Percentiles rank a stretch among this genome's conserved stretches.
phyloP scores from a whole-genome alignment of 2,329 filamentous ascomycete species.

The Phialophora expanda region DNA sequence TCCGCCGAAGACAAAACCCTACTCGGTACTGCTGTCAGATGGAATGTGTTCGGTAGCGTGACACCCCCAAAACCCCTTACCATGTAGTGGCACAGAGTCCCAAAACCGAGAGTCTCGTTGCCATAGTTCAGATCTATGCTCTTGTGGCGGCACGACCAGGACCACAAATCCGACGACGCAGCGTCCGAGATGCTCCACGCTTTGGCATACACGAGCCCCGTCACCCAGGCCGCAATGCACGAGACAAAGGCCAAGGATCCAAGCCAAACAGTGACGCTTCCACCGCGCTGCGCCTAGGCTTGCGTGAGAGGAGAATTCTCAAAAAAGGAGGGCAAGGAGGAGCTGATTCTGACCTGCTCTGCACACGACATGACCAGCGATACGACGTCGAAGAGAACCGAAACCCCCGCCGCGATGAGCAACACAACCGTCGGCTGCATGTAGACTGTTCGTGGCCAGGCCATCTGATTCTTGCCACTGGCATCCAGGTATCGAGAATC shows the following conservation, averaged over 20 bases:
- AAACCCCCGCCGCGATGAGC: slow-evolving; percentile 3
- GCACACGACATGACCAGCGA: slow-evolving; percentile 13
- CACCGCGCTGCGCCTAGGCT: background rate
- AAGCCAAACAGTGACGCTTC: background rate
- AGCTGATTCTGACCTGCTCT: slow-evolving; percentile 2
- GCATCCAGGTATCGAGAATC: slow-evolving; percentile 12
- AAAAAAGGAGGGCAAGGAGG: background rate
- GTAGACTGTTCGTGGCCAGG: slow-evolving; percentile 10
- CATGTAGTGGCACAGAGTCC: slow-evolving; percentile 16
- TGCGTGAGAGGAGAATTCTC: background rate
- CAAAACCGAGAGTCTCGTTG: slow-evolving; percentile 10
- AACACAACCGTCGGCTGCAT: slow-evolving; percentile 16
- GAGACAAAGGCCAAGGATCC: slow-evolving; percentile 1
- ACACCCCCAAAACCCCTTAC: background rate
- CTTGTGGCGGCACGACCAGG: slow-evolving; percentile 11
- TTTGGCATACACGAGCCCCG: slow-evolving; percentile 11
- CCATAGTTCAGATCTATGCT: slow-evolving; percentile 13
- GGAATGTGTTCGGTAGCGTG: background rate
- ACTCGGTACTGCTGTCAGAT: background rate
- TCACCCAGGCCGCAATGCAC: slow-evolving; percentile 9
- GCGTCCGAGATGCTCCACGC: background rate
- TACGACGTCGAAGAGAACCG: slow-evolving; percentile 5
- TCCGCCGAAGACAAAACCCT: slow-evolving; percentile 18
- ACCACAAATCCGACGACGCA: slow-evolving; percentile 9
- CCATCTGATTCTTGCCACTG: slow-evolving; percentile 1